Evolutionary conservation across 2,329 filamentous ascomycete genomes (phyloP), one percentile per base, ranked within the genome.

Genomic region (Aspergillus niger): DNA sequence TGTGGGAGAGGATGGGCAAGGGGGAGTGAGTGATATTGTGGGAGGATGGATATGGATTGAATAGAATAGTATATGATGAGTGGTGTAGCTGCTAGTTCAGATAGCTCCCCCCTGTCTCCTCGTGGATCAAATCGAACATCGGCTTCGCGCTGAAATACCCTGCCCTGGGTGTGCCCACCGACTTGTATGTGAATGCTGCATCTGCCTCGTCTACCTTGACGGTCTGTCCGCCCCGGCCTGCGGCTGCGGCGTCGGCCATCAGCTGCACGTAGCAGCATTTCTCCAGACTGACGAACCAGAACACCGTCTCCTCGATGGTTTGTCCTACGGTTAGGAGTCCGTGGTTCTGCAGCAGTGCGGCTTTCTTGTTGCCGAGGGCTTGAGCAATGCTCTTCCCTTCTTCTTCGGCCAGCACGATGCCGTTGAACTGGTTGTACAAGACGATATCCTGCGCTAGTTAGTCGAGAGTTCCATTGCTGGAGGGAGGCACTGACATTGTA

Each of bases 91-190:
- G 13, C 32, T 62, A 67, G 7, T 59, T 50, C 64, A 87, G 68
- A 71, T 87, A 86, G 10, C 83, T 82, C 2, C 83, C 84, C 22
- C 77, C 77, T 2, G 82, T 84, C 76, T 89, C 85, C 70, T 83
- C 82, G 68, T 88, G 83, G 63, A 89, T 84, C 43, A 91, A 76
- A 77, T 91, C 89, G 76, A 92, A 92, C 64, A 88, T 67, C 15
- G 89, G 89, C 77, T 87, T 88, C 5, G 87, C 89, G 67, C 83
- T 86, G 70, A 92, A 92, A 81, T 85, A 91, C 0, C 89, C 89
- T 0, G 85, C 87, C 36, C 73, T 69, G 15, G 83, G 80, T 0
- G 80, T 83, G 0, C 90, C 90, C 3, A 91, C 79, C 0, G 85
- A 82, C 74, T 88, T 85, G 68, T 85, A 87, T 0, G 90, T 92